Base-by-base conservation (phyloP, 1,139 yeast species). In the Blastobotrys apis region DNA sequence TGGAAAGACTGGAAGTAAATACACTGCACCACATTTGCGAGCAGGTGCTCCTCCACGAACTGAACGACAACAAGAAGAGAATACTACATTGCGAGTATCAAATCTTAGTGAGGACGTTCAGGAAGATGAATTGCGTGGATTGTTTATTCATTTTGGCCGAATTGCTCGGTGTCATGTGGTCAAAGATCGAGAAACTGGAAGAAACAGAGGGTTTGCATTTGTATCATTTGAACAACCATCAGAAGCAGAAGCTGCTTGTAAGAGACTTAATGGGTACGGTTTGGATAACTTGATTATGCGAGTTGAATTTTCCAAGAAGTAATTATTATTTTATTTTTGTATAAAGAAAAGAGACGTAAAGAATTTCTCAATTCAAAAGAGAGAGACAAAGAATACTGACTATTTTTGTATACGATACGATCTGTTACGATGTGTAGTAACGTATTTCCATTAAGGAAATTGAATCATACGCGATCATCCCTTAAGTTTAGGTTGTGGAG, bases 141-240 rank as follows among this genome's bases (percentile, higher is more conserved):
- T 87, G 64, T 80, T 90, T 60, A 74, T 74, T 44, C 75, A 78
- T 58, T 83, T 77, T 62, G 94, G 88, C 53, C 59, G 62, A 41
- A 75, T 88, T 57, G 80, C 78, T 57, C 82, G 96, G 71, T 86
- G 85, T 55, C 83, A 84, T 55, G 75, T 92, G 53, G 92, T 88
- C 52, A 83, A 87, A 71, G 87, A 90, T 72, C 84, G 88, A 71
- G 95, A 85, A 58, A 92, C 97, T 26, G 94, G 95, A 53, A 84
- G 84, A 66, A 85, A 95, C 47, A 84, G 92, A 72, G 99, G 99
- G 57, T 81, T 90, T 67, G 98, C 98, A n/a, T 92, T 87, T 66
- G 94, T 90, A 54, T 83, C 94, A 47, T 90, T 85, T 68, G 77
- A 75, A 41, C 73, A 81, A 50, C 82, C 79, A 60, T 66, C 68